Evolutionary conservation across 1,284 basidiomycete species (phyloP), one percentile per base, ranked within the genome.

Genomic region (Sanghuangporus baumii): DNA sequence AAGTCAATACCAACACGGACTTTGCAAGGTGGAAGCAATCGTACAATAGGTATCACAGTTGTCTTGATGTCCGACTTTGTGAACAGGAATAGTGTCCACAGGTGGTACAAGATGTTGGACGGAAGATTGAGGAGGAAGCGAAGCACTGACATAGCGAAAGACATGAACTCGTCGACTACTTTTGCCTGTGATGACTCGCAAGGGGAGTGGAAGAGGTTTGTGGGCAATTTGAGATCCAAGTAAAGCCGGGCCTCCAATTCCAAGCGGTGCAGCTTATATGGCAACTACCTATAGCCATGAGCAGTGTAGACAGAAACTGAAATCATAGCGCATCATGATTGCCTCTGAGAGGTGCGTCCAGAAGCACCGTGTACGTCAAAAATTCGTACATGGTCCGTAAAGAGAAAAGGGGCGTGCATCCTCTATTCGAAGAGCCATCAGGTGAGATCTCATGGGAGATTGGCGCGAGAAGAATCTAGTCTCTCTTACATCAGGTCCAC

Each of bases 61-160:
- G 64, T 66, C 57, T 67, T 67, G 38, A 63, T 60, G 48, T 67
- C 66, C 5, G 66, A 60, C 48, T 66, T 60, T 7, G 62, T 67
- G 59, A 67, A 67, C 37, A 67, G 40, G 36, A 66, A 63, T 20
- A 66, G 37, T 7, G 66, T 67, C 48, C 60, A 65, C 23, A 70
- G 47, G 26, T 74, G 68, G 41, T 68, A 71, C 16, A 58, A 23
- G 26, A 60, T 52, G 18, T 54, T 26, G 40, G 61, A 62, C 43
- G 47, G 55, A 26, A 56, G n/a, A n/a, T 50, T 23, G n/a, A 50
- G 16, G n/a, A 61, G 18, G 23, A 41, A 37, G 20, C 55, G 46
- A 34, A 61, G 34, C 54, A 61, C 47, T 31, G 57, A 16, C 43
- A 59, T 31, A 59, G 34, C 11, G 47, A 38, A 51, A 7, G 31